Conservation (phyloP, 2,329 filamentous ascomycete genomes). For the Fusarium camptoceras region DNA sequence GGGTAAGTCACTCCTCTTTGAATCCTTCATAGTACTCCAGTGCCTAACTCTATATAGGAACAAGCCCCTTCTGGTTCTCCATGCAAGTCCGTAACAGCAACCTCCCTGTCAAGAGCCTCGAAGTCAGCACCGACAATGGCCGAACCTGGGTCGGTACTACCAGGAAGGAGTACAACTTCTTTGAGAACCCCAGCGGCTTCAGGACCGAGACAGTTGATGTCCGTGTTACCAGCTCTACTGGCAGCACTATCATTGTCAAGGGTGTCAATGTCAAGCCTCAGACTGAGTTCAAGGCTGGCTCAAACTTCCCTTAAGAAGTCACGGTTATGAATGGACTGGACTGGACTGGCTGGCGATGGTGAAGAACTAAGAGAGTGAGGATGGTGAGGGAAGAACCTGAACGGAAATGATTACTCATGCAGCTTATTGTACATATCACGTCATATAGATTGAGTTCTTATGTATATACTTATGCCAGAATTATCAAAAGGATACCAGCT, state of each 20-base stretch:
- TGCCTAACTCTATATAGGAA: constrained; percentile 5
- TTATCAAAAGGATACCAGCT: neutral
- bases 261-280: constrained; percentile 57
- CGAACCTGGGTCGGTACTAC: constrained; percentile 66
- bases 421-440: neutral
- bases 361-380: neutral
- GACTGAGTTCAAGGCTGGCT: constrained; percentile 44
- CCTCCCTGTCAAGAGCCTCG: constrained; percentile 64
- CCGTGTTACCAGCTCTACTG: constrained; percentile 65
- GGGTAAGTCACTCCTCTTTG: constrained; percentile 48
- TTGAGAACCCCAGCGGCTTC: constrained; percentile 69
- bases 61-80: constrained; percentile 52
- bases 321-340: neutral
- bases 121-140: constrained; percentile 71
- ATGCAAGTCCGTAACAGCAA: constrained; percentile 74
- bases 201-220: constrained; percentile 66
- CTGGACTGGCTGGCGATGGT: no score
- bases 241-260: constrained; percentile 63
- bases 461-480: neutral
- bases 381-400: neutral
- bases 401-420: neutral
- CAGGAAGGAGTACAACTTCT: constrained; percentile 69
- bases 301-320: constrained; percentile 47
- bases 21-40: no score
- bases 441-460: neutral